Percentiles rank a stretch among this genome's conserved stretches.
phyloP scores from a whole-genome alignment of 2,329 filamentous ascomycete species.

The Pseudocercospora vitis region DNA sequence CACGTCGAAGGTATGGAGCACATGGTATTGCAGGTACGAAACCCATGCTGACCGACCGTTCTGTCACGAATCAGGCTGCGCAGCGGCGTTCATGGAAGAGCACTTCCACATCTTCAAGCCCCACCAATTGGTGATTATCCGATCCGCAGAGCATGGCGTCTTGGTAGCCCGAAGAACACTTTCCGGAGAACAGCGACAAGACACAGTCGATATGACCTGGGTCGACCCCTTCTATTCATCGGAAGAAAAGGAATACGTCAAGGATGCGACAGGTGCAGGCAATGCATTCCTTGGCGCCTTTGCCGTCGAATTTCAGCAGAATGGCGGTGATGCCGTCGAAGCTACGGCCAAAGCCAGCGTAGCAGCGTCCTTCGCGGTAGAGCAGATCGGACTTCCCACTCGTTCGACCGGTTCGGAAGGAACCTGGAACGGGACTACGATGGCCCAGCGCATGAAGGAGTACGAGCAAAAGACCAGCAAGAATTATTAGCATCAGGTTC shows the following conservation, averaged over 20 bases:
- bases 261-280: constrained; percentile 34
- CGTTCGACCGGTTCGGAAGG: no score
- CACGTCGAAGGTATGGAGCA: constrained; percentile 19
- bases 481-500: no score
- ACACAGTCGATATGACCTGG: constrained; percentile 24
- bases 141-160: constrained; percentile 31
- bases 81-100: constrained; percentile 22
- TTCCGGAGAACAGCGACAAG: not conserved
- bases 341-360: constrained; percentile 33
- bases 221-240: constrained; percentile 26
- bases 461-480: constrained; percentile 16
- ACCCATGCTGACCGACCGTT: not conserved
- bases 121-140: constrained; percentile 27
- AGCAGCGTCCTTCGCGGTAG: constrained; percentile 33
- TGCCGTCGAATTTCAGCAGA: constrained; percentile 29
- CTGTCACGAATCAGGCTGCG: constrained; percentile 16
- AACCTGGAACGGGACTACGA: constrained; percentile 49
- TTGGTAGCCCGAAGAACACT: constrained; percentile 21
- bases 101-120: constrained; percentile 7
- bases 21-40: not conserved
- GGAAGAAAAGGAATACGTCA: constrained; percentile 22
- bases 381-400: constrained; percentile 35
- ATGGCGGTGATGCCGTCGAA: constrained; percentile 20
- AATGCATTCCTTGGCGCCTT: constrained; percentile 36
- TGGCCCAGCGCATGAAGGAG: constrained; percentile 43